Conservation (phyloP, 192 early-diverging fungal species). For the Umbelopsis isabellina region DNA sequence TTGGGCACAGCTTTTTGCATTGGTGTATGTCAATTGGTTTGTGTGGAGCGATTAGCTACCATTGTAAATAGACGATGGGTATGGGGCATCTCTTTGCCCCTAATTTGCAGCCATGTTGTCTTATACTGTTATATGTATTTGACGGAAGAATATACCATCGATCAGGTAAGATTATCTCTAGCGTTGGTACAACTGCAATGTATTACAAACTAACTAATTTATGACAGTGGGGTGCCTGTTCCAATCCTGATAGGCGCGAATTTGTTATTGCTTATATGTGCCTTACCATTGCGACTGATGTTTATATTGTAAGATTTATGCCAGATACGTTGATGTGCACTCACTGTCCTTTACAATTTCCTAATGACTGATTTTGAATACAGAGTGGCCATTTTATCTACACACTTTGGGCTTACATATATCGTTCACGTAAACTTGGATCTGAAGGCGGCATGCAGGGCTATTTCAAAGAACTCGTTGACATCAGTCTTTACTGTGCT, state of each 20-base stretch:
- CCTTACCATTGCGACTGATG: constrained; percentile 19
- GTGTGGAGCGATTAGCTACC: constrained; percentile 21
- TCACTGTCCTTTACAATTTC: not conserved
- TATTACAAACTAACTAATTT: not conserved
- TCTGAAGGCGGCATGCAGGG: constrained; percentile 22
- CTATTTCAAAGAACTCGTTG: constrained; percentile 22
- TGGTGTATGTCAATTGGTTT: constrained; percentile 21
- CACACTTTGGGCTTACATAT: constrained; percentile 12
- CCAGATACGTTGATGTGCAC: too few species aligned
- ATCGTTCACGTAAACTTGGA: constrained; percentile 18
- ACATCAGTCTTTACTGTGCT: constrained; percentile 16
- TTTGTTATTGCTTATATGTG: constrained; percentile 23
- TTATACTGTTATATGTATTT: constrained; percentile 23
- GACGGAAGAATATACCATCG: constrained; percentile 20
- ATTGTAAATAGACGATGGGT: constrained; percentile 18
- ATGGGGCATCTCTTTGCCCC: constrained; percentile 15
- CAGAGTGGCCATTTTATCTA: constrained; percentile 21
- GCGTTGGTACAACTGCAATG: too few species aligned
- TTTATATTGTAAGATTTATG: constrained; percentile 13
- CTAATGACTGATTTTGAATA: not conserved
- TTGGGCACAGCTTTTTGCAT: constrained; percentile 20
- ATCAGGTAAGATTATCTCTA: constrained; percentile 1
- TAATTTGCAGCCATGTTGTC: constrained; percentile 19
- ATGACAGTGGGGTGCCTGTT: constrained; percentile 16
- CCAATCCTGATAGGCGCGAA: constrained; percentile 14